A percentile compares a stretch with the other conserved stretches of the same genome.
Evolutionary conservation across 2,329 filamentous ascomycete species (phyloP).

Genomic region (Exophiala phaeomuriformis): DNA sequence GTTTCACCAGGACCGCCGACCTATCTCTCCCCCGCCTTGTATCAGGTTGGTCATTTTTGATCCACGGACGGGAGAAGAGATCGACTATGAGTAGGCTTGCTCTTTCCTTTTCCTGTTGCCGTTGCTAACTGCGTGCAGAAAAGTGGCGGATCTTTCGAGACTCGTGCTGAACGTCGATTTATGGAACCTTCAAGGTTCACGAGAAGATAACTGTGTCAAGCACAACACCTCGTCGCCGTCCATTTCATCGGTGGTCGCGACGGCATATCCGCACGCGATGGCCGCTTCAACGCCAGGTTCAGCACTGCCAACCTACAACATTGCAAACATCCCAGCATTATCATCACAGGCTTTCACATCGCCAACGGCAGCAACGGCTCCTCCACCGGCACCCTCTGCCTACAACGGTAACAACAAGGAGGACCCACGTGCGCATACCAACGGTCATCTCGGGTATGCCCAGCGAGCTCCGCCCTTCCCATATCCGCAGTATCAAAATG

Average conservation of each 20-base stretch:
- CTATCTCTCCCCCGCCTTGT: constrained; percentile 92
- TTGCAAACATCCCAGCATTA: background rate
- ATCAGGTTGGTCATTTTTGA: constrained; percentile 76
- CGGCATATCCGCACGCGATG: constrained; percentile 9
- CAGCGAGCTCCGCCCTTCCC: background rate
- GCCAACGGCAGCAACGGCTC: background rate
- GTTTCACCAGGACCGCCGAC: constrained; percentile 67
- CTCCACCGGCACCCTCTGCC: constrained; percentile 66
- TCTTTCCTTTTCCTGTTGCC: constrained; percentile 1
- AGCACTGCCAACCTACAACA: constrained; percentile 5
- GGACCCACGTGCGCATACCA: constrained; percentile 3
- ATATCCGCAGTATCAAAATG: constrained; percentile 11
- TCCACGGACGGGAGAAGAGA: constrained; percentile 64
- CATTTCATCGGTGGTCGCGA: constrained; percentile 13
- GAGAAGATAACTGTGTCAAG: constrained; percentile 62
- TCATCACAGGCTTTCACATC: background rate
- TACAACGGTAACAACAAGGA: constrained; percentile 63
- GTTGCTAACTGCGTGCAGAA: constrained; percentile 39
- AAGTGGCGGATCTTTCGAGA: constrained; percentile 57
- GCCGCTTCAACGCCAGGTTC: background rate
- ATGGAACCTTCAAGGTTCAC: constrained; percentile 54
- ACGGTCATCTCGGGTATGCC: background rate
- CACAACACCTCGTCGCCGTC: constrained; percentile 34
- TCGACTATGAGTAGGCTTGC: constrained; percentile 66
- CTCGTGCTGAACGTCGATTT: constrained; percentile 64